These are phyloP conservation scores for Aquilaria sinensis DNA, from an alignment of 345 rosid species.

Conservation along the genomic window DNA sequence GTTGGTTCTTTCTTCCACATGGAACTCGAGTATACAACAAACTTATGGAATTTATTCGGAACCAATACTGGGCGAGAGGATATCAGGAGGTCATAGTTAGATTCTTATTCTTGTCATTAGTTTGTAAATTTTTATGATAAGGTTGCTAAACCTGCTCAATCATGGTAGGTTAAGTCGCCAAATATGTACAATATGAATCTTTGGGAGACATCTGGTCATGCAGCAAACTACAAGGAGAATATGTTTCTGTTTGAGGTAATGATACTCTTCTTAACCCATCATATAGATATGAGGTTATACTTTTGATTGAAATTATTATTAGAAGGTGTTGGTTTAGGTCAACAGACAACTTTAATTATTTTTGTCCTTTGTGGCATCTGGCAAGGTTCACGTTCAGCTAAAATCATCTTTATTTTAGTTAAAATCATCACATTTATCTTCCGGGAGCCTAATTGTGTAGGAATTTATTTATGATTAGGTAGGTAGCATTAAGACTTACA, in stretches of 20 bases:
- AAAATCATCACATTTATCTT: too few species aligned
- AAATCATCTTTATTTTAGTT: too few species aligned
- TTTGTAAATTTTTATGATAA: not conserved
- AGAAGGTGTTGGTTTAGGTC: too few species aligned
- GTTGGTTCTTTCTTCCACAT: conserved; percentile 95
- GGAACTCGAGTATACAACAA: conserved; percentile 90
- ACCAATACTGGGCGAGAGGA: conserved; percentile 76
- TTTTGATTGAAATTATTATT: too few species aligned
- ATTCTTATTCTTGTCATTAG: conserved; percentile 13
- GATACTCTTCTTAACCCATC: not conserved
- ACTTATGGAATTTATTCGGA: conserved; percentile 65
- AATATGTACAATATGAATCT: conserved; percentile 94
- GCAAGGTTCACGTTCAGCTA: too few species aligned
- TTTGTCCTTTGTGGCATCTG: too few species aligned
- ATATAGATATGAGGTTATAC: too few species aligned
- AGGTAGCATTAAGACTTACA: too few species aligned
- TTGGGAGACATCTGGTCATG: conserved; percentile 97
- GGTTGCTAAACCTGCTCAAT: conserved; percentile 11
- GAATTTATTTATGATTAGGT: too few species aligned
- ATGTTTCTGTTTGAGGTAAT: conserved; percentile 93
- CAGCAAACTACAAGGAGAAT: conserved; percentile 92
- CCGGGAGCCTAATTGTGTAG: too few species aligned
- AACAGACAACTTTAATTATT: too few species aligned
- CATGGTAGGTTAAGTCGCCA: conserved; percentile 81
- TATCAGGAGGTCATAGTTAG: conserved; percentile 69